phyloP scores from a whole-genome alignment of 805 yeast species.

The Starmerella apis region DNA sequence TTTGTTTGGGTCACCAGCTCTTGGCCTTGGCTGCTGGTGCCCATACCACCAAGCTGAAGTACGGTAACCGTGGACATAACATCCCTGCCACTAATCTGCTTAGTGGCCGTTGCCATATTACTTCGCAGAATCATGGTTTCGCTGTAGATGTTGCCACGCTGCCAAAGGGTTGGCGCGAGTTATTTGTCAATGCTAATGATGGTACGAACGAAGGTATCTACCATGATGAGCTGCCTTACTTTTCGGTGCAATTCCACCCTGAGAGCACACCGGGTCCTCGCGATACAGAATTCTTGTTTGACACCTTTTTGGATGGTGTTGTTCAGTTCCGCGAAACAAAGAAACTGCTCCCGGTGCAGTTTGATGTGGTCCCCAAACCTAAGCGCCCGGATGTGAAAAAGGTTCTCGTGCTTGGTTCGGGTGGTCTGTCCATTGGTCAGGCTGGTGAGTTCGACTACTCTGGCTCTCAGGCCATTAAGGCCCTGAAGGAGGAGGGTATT shows the following conservation, averaged over 20 bases:
- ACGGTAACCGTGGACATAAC: slow-evolving; percentile 98
- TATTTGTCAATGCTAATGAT: slow-evolving; percentile 87
- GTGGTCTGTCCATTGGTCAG: slow-evolving; percentile 97
- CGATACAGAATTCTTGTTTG: slow-evolving; percentile 95
- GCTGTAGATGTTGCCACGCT: slow-evolving; percentile 82
- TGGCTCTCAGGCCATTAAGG: slow-evolving; percentile 98
- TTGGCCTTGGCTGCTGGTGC: slow-evolving; percentile 94
- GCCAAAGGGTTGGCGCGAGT: slow-evolving; percentile 69
- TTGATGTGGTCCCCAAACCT: slow-evolving; percentile 44
- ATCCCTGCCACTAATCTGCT: slow-evolving; percentile 87
- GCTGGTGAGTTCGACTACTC: slow-evolving; percentile 99
- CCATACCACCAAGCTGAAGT: slow-evolving; percentile 80
- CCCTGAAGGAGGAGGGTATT: slow-evolving; percentile 94
- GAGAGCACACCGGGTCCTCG: slow-evolving; percentile 99
- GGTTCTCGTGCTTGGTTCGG: slow-evolving; percentile 90
- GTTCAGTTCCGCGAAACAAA: slow-evolving; percentile 40
- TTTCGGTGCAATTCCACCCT: slow-evolving; percentile 66
- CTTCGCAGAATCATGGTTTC: slow-evolving; percentile 97
- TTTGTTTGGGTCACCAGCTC: slow-evolving; percentile 95
- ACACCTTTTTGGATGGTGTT: slow-evolving; percentile 78
- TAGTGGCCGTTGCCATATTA: slow-evolving; percentile 91
- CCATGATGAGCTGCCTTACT: slow-evolving; percentile 76
- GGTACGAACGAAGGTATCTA: slow-evolving; percentile 96
- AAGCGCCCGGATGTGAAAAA: slow-evolving; percentile 62
- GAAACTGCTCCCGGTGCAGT: slow-evolving; percentile 56